Evolutionary conservation across 306 rosid genomes (phyloP).

Genomic region (Ormosia emarginata): DNA sequence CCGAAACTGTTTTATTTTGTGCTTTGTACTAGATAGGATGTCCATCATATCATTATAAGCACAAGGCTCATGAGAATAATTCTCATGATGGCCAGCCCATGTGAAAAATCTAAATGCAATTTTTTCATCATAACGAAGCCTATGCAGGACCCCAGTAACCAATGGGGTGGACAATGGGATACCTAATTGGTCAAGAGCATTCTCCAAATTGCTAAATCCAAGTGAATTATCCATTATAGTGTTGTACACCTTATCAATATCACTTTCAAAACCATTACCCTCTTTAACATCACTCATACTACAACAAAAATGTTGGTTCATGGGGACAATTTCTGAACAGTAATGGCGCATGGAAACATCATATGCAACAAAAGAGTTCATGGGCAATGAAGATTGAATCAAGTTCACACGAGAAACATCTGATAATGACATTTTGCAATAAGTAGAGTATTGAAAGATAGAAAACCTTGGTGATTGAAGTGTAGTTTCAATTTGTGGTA

Average conservation of each 20-base stretch:
- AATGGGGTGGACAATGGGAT: constrained; percentile 57
- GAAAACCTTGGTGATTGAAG: constrained; percentile 14
- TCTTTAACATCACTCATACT: constrained; percentile 15
- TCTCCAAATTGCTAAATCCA: constrained; percentile 59
- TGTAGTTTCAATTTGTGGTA: constrained; percentile 15
- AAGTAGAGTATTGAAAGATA: constrained; percentile 6
- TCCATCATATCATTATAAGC: constrained; percentile 85
- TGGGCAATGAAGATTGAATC: constrained; percentile 25
- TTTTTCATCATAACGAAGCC: constrained; percentile 81
- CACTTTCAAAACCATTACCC: constrained; percentile 24
- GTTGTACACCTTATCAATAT: constrained; percentile 39
- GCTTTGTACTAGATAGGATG: constrained; percentile 66
- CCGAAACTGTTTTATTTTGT: constrained; percentile 80
- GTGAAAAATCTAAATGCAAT: constrained; percentile 82
- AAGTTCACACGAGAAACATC: constrained; percentile 8
- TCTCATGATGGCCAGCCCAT: constrained; percentile 78
- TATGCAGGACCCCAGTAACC: constrained; percentile 57
- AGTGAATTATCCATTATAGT: constrained; percentile 48
- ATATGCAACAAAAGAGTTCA: not conserved
- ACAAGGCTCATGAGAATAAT: constrained; percentile 64
- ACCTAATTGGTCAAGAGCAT: constrained; percentile 51
- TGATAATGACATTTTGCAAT: not conserved
- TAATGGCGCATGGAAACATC: constrained; percentile 27
- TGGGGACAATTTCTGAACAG: constrained; percentile 40
- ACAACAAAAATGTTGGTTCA: constrained; percentile 24